A percentile compares a stretch with the other conserved stretches of the same genome.
Conservation (phyloP, 495 filamentous ascomycete species). For the Xylaria venustula region DNA sequence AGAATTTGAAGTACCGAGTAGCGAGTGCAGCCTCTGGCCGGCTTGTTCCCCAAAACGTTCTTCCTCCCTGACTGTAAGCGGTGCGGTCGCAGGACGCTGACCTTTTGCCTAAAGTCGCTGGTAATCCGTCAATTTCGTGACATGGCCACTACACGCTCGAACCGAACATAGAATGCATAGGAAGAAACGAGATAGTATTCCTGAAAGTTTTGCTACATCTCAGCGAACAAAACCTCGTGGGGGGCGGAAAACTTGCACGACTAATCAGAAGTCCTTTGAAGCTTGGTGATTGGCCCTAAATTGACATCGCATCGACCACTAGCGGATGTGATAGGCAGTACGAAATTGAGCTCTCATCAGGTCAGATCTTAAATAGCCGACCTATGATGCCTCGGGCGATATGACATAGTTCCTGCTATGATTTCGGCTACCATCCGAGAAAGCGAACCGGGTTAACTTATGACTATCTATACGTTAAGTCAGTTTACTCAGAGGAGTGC, state of each 20-base stretch:
- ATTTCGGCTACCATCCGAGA: background rate
- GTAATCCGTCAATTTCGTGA: background rate
- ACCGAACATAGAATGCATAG: background rate
- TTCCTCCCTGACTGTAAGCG: background rate
- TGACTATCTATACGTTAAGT: background rate
- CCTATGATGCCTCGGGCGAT: background rate
- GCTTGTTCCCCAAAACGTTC: background rate
- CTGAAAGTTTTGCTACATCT: background rate
- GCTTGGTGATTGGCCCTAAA: background rate
- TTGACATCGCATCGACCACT: background rate
- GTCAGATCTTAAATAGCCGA: background rate
- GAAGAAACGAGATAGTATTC: background rate
- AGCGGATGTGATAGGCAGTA: background rate
- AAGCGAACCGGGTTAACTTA: background rate
- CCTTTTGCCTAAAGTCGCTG: slow-evolving; percentile 6
- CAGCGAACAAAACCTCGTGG: background rate
- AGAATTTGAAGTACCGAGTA: background rate
- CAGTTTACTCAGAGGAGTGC: background rate
- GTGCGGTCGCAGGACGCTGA: background rate
- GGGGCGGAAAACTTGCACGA: background rate
- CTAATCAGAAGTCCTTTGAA: background rate
- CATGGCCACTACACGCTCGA: background rate
- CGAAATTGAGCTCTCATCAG: background rate
- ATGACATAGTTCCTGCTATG: background rate
- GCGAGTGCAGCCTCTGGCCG: background rate